Evolutionary conservation across 306 rosid species (phyloP), one percentile per base, ranked within the genome.

Genomic region (Argentina anserina): DNA sequence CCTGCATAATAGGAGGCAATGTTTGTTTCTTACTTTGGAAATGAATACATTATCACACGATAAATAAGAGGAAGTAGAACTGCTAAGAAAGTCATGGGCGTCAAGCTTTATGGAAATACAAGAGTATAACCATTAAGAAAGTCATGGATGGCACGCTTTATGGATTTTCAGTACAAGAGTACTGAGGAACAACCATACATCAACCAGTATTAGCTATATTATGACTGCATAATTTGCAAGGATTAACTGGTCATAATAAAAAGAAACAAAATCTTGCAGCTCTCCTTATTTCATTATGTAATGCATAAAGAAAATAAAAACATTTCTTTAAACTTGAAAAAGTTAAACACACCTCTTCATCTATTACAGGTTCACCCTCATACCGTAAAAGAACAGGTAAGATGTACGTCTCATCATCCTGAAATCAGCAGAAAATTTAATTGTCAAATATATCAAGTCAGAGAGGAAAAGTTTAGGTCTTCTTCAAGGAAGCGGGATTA

Each of bases 361-460:
- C 97, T 80, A 95, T 90, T 72, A 85, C 88, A 74, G 99, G 99
- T 65, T 88, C 97, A 72, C 99, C 97, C 72, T 91, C 97, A 70
- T 88, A 95, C 68, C 93, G 88, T 62, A 95, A 78, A 70, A 95
- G 99, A 78, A 95, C 97, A 43, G 97, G 97, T 80, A 95, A 83
- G 69, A 90, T 87, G 79, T 95, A 91, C 43, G 99, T 88, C 45
- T 95, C 99, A 78, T 90, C 99, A 76, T 90, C 89, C 97, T 95
- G 92, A 68, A 84, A 84, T 69, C 77, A 86, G 67, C 58, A 85
- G 78, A 59, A 74, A 62, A 45, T 31, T 59, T 78, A 70, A 79
- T 55, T 62, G 61, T 86, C 76, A 81, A 75, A 49, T 47, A 65
- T 61, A 63, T 9, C 37, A 65, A 45, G 21, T 59, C 18, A 25